Evolutionary conservation across 2,329 filamentous ascomycete species (phyloP), one percentile per base, ranked within the genome.

Genomic region (Venturiaceae sp.): DNA sequence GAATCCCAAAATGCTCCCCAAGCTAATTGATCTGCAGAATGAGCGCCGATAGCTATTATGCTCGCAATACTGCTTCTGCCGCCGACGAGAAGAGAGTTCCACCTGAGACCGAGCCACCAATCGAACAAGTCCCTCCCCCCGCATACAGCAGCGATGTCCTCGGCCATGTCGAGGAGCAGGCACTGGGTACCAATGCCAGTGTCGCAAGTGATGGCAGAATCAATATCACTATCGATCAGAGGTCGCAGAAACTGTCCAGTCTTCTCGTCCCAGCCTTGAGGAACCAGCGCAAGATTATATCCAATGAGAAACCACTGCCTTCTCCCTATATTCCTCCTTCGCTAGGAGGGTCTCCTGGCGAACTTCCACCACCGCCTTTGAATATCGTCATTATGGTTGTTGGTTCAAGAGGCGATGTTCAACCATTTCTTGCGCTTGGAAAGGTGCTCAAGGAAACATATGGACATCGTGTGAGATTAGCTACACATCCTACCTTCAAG

Each of bases 331-430:
- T 91, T 44, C 87, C 88, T 1, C 82, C 86, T n/a, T 85, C 81
- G 39, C 76, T 92, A 2, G 86, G 85, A 57, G 86, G 85, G 37
- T 76, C 77, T 55, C 82, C 83, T 7, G 82, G 80, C 2, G 81
- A 85, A 65, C 77, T 70, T 5, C 74, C 75, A 2, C 76, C 76
- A 5, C 77, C 76, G 28, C 72, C 74, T 1, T 66, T 61, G 60
- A 61, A 61, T 33, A 47, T 61, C 21, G 60, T 61, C 28, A 61
- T 61, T 19, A 53, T 58, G 32, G 60, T 61, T 23, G 59, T 61
- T 32, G 60, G 60, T 14, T 61, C 74, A 11, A 68, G 76, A 63
- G 77, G 77, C 36, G 76, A 79, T 64, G 76, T 79, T 11, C 76
- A 79, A 62, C 77, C 77, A 3, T 79, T 79, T 60, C 72, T 79